These are phyloP conservation scores for Leishmania turanica DNA, from an alignment of 208 protist species.

Conservation along the genomic window DNA sequence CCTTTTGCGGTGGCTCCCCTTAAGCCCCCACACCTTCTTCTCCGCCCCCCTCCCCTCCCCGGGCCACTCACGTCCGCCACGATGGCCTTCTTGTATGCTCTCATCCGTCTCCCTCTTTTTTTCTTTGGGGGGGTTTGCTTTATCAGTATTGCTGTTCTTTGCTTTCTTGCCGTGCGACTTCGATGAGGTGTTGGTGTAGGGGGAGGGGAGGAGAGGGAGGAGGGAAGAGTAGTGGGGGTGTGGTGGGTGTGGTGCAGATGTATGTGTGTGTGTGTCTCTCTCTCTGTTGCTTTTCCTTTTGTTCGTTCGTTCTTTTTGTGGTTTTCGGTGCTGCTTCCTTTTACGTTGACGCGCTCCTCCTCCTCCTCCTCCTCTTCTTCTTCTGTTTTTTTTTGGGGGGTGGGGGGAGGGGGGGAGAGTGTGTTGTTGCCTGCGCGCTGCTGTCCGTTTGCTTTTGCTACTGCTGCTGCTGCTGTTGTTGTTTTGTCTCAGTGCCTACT, in stretches of 20 bases:
- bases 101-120: background rate
- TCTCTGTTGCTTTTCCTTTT: background rate
- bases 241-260: background rate
- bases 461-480: no score
- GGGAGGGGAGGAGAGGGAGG: no score
- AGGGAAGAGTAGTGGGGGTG: background rate
- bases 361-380: no score
- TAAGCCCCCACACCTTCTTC: no score
- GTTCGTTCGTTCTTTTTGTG: no score
- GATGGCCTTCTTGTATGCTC: background rate
- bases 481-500: background rate
- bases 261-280: background rate
- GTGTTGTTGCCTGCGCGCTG: background rate
- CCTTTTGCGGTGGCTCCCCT: background rate
- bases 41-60: no score
- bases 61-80: no score
- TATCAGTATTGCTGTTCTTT: background rate
- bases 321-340: conserved; percentile 11
- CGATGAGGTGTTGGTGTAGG: no score
- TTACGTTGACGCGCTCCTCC: background rate
- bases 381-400: conserved; percentile 4
- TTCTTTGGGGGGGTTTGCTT: background rate
- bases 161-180: no score
- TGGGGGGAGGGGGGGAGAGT: no score
- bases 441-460: no score